A percentile compares a stretch with the other conserved stretches of the same genome.
phyloP scores from a whole-genome alignment of 306 rosid genomes.

The Bauhinia variegata region DNA sequence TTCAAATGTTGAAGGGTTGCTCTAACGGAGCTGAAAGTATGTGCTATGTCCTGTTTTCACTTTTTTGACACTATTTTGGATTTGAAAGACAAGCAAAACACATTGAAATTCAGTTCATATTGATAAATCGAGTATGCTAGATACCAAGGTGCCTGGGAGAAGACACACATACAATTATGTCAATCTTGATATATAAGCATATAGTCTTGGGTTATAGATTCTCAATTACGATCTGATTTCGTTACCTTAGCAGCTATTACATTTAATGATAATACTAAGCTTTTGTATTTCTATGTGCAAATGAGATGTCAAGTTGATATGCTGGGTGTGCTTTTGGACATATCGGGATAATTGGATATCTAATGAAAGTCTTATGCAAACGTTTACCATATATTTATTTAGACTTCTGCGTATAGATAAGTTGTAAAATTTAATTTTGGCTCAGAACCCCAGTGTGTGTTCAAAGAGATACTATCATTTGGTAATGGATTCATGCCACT shows the following conservation, averaged over 20 bases:
- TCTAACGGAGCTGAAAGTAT: constrained; percentile 60
- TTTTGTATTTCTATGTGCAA: constrained; percentile 7
- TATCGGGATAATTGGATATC: constrained; percentile 9
- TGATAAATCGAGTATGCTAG: not conserved
- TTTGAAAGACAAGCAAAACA: not conserved
- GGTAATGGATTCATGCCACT: not conserved
- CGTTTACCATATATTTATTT: too few relatives aligned
- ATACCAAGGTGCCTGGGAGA: not conserved
- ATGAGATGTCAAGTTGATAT: too few relatives aligned
- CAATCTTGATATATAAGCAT: constrained; percentile 2
- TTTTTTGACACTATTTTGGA: not conserved
- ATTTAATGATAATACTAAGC: constrained; percentile 4
- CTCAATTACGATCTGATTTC: not conserved
- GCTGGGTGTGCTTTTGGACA: constrained; percentile 15
- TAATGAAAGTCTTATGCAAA: not conserved
- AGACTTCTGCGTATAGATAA: too few relatives aligned
- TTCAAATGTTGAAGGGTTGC: constrained; percentile 49
- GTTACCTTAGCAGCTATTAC: not conserved
- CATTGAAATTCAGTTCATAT: not conserved
- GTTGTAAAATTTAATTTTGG: too few relatives aligned
- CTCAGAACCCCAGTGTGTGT: too few relatives aligned
- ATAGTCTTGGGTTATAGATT: constrained; percentile 5
- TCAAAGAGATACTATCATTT: too few relatives aligned
- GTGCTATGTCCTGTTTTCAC: constrained; percentile 16
- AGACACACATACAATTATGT: not conserved